Evolutionary conservation across 2,329 filamentous ascomycete species (phyloP).

Genomic region (Furcasterigmium sp.): DNA sequence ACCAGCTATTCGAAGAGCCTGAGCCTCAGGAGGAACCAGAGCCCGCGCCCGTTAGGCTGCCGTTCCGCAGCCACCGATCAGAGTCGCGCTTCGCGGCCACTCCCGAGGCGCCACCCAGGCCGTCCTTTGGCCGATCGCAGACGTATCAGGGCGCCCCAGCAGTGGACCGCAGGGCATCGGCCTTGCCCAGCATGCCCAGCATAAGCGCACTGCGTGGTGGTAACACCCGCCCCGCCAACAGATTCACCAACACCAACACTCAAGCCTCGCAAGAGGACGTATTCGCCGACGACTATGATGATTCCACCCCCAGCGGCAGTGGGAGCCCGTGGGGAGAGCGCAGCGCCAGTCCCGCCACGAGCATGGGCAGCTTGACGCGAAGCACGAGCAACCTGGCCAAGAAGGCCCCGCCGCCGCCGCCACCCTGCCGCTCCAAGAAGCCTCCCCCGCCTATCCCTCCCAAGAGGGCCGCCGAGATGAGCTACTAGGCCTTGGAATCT

Average conservation of each 20-base stretch:
- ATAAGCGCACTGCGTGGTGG: constrained; percentile 32
- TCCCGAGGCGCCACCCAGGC: constrained; percentile 29
- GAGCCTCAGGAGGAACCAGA: constrained; percentile 26
- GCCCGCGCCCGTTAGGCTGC: constrained; percentile 33
- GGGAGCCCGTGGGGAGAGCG: constrained; percentile 46
- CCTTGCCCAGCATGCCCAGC: constrained; percentile 15
- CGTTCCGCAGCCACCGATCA: constrained; percentile 31
- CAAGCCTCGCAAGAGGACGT: constrained; percentile 32
- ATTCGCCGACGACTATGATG: constrained; percentile 40
- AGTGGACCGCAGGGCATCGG: constrained; percentile 8
- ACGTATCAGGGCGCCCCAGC: constrained; percentile 29
- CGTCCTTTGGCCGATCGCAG: constrained; percentile 28
- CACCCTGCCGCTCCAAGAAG: constrained; percentile 46
- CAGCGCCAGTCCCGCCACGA: constrained; percentile 51
- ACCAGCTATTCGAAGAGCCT: constrained; percentile 21
- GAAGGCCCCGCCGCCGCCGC: constrained; percentile 34
- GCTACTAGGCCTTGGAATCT: too few species aligned
- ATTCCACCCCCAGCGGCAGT: constrained; percentile 46
- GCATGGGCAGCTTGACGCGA: constrained; percentile 47
- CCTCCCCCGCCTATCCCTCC: constrained; percentile 40
- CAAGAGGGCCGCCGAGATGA: constrained; percentile 19
- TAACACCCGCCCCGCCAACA: constrained; percentile 34
- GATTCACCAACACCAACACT: constrained; percentile 30
- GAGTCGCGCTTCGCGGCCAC: constrained; percentile 21
- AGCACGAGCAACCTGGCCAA: constrained; percentile 32